Evolutionary conservation across 1,284 basidiomycete species (phyloP).

Genomic region (Pterulicium gracile): DNA sequence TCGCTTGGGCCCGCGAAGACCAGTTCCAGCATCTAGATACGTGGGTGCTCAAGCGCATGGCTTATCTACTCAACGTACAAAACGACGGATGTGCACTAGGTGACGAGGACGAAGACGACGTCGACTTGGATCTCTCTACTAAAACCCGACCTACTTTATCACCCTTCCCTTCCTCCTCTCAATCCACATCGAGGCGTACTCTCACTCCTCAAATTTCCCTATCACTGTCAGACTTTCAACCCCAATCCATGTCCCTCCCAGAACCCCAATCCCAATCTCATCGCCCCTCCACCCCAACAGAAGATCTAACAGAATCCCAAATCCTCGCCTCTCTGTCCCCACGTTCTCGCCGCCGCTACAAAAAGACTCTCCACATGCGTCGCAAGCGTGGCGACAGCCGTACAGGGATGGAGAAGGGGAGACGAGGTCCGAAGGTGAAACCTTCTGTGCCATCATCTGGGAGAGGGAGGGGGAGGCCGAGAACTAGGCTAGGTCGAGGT

Average conservation of each 20-base stretch:
- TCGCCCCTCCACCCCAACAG: not conserved
- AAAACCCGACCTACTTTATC: not conserved
- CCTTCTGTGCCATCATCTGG: not conserved
- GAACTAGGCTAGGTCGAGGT: not conserved
- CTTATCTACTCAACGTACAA: conserved; percentile 28
- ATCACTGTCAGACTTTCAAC: not conserved
- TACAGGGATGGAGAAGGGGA: not conserved
- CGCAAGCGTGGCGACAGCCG: conserved; percentile 45
- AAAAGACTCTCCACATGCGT: conserved; percentile 63
- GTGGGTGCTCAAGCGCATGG: conserved; percentile 31
- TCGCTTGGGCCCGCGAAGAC: conserved; percentile 25
- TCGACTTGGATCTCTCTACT: too few species aligned
- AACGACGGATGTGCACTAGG: conserved; percentile 8
- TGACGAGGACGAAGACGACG: conserved; percentile 1
- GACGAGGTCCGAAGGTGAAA: not conserved
- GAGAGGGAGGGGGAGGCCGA: not conserved
- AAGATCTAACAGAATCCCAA: conserved; percentile 6
- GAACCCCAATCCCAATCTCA: not conserved
- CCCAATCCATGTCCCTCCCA: not conserved
- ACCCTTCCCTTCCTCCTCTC: not conserved
- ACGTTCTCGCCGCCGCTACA: conserved; percentile 38
- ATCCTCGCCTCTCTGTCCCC: conserved; percentile 31
- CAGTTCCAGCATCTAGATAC: conserved; percentile 24
- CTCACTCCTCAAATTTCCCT: not conserved
- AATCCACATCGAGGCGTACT: not conserved